phyloP scores from a whole-genome alignment of 108 stramenopile genomes.

The Epithemia pelagica region DNA sequence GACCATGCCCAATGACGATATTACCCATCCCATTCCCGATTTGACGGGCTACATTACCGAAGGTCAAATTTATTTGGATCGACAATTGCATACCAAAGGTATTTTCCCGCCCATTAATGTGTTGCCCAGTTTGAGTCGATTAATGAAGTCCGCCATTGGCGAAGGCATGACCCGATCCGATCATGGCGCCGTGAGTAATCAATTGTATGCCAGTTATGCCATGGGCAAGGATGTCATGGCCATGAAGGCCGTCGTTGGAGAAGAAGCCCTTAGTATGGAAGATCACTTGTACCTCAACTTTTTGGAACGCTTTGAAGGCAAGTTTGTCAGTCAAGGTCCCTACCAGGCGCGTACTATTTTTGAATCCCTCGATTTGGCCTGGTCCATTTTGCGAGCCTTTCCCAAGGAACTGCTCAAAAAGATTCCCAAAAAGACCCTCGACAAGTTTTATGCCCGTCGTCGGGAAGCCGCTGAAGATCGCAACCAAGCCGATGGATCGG shows the following conservation, averaged over 20 bases:
- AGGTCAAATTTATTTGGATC: constrained; percentile 98
- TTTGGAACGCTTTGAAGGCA: constrained; percentile 97
- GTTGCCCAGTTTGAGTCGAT: constrained; percentile 95
- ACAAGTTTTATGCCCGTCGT: constrained; percentile 91
- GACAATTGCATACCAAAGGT: constrained; percentile 96
- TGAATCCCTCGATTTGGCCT: constrained; percentile 98
- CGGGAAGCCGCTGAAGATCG: constrained; percentile 73
- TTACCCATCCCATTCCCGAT: constrained; percentile 99
- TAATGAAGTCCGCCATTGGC: constrained; percentile 99
- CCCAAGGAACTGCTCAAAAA: constrained; percentile 99
- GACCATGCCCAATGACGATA: constrained; percentile 99
- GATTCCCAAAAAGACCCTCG: constrained; percentile 97
- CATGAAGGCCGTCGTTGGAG: constrained; percentile 99
- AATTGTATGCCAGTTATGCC: constrained; percentile 98
- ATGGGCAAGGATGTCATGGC: constrained; percentile 99
- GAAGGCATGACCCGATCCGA: constrained; percentile 98
- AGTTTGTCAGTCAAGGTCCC: constrained; percentile 97
- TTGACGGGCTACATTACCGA: constrained; percentile 99
- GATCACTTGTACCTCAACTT: constrained; percentile 98
- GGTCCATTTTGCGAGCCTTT: constrained; percentile 98
- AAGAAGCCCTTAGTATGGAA: constrained; percentile 98
- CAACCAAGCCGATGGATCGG: constrained; percentile 60
- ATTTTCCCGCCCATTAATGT: constrained; percentile 99
- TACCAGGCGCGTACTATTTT: constrained; percentile 98
- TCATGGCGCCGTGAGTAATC: constrained; percentile 98